Evolutionary conservation across 1,284 basidiomycete genomes (phyloP), one percentile per base, ranked within the genome.

Genomic region (Heterobasidion annosum): DNA sequence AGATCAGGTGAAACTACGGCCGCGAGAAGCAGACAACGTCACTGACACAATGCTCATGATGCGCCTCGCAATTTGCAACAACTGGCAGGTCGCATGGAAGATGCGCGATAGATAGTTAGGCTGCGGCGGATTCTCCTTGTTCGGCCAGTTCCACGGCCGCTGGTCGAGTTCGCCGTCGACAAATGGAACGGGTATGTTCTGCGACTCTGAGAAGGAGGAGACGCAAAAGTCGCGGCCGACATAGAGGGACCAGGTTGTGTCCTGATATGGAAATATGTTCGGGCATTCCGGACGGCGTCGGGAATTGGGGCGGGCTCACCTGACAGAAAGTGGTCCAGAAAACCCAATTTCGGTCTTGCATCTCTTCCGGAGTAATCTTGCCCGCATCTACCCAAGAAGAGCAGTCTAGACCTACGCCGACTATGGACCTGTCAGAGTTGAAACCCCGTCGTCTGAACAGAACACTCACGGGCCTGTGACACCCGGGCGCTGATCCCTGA

Each of bases 1-100:
- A 56, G 32, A 58, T 46, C 43, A 51, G 42, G 1, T 35, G 40
- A 44, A 10, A 32, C 9, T 7, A 34, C 8, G 19, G 40, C 12
- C 5, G 8, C 10, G 10, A n/a, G 37, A 40, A 40, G 37, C 46
- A 10, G 58, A 33, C n/a, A 34, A 45, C 34, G 7, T 47, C 7
- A 71, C 81, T 61, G 61, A 84, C 82, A 85, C 73, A 34, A 80
- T 73, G 54, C 81, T 76, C 73, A 82, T 77, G 52, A 84, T 79
- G 42, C 72, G 65, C 59, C 79, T 68, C 1, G 77, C 76, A 51
- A 84, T 81, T 56, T 73, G 62, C 60, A 83, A 70, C 34, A 85
- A 65, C 58, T 79, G 72, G 53, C 78, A 80, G 0, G 75, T 77
- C 16, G 75, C 74, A 7, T 70, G 69, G 60, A 84, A 84, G 1